Conservation (phyloP, 306 rosid species). For the Dalbergia cultrata region DNA sequence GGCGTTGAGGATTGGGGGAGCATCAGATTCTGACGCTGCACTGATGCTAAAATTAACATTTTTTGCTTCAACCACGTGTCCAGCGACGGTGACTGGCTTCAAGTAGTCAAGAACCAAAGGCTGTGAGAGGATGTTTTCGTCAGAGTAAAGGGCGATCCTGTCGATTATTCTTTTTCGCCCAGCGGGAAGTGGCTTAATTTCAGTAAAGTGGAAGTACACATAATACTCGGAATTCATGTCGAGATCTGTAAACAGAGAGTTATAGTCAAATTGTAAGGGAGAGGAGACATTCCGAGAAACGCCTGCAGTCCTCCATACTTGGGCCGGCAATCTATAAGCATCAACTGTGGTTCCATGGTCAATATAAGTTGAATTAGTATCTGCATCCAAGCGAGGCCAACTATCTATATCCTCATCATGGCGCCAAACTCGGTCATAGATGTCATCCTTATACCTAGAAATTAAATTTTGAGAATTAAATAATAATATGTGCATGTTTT, state of each 20-base stretch:
- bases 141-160: conserved; percentile 38
- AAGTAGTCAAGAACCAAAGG: conserved; percentile 50
- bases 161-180: conserved; percentile 48
- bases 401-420: fast-evolving
- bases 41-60: neutral
- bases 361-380: neutral
- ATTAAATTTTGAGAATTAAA: too few species aligned
- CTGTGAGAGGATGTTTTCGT: neutral
- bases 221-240: neutral
- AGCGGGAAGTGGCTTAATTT: conserved; percentile 45
- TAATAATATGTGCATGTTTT: too few species aligned
- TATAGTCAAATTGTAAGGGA: neutral
- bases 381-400: neutral
- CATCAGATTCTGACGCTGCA: conserved; percentile 41
- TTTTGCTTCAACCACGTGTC: neutral
- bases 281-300: neutral
- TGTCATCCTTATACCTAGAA: conserved; percentile 12
- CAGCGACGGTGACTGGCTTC: conserved; percentile 12
- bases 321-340: conserved; percentile 38
- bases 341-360: neutral
- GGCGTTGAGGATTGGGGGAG: conserved; percentile 66
- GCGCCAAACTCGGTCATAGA: conserved; percentile 28
- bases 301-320: conserved; percentile 28
- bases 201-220: conserved; percentile 56
- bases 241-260: neutral